Percentiles rank a stretch among this genome's conserved stretches.
Evolutionary conservation across 352 stramenopile genomes (phyloP).

Genomic region (Saprolegnia parasitica): DNA sequence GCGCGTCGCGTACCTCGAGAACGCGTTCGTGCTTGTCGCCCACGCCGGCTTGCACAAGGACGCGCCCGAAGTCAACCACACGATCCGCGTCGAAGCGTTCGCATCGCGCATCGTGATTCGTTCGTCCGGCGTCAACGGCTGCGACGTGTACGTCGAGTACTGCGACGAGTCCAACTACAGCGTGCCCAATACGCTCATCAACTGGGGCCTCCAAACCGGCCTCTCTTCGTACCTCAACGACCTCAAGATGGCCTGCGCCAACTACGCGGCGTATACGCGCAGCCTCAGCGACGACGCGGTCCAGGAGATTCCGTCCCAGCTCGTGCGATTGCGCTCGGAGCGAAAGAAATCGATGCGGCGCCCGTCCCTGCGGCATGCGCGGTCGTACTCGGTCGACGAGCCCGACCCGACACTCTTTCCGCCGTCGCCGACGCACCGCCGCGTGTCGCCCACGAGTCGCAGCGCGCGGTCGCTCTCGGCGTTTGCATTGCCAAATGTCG

Average conservation of each 20-base stretch:
- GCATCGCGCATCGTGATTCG: conserved; percentile 56
- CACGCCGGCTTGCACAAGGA: conserved; percentile 50
- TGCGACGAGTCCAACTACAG: conserved; percentile 75
- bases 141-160: conserved; percentile 70
- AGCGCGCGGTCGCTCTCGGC: too few species aligned
- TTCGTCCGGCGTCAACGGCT: conserved; percentile 48
- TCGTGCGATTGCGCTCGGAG: conserved; percentile 33
- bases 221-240: conserved; percentile 62
- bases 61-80: conserved; percentile 37
- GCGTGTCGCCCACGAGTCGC: background rate
- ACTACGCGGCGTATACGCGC: conserved; percentile 49
- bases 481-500: too few species aligned
- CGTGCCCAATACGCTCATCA: conserved; percentile 66
- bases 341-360: background rate
- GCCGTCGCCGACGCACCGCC: background rate
- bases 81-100: conserved; percentile 65
- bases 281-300: conserved; percentile 40
- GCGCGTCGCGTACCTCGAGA: conserved; percentile 48
- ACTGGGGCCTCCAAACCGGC: conserved; percentile 45
- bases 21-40: conserved; percentile 63
- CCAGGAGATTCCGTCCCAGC: conserved; percentile 47
- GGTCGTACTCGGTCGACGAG: background rate
- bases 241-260: conserved; percentile 50
- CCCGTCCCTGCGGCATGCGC: background rate
- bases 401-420: background rate